Base-by-base conservation (phyloP, 208 protist species). In the Strigomonas culicis region DNA sequence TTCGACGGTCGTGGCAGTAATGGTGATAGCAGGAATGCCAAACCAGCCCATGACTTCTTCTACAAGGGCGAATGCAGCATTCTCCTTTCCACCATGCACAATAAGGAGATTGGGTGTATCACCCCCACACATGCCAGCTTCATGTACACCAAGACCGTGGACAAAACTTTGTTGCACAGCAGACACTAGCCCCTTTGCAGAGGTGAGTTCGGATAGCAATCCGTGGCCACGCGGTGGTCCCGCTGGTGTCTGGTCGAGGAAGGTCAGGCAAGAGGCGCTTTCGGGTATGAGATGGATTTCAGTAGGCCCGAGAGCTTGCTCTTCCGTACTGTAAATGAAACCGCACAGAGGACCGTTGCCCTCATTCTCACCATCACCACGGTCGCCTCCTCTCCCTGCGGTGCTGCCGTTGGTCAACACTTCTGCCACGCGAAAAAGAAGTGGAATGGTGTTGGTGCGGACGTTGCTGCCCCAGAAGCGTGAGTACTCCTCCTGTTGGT, bases 21-120 rank as follows among this genome's bases (percentile, higher is more conserved):
- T 71, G 17, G 80, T 57, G 17, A 86, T 25, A 4, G 51, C 31
- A 0, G 70, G 68, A 13, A 93, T 51, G n/a, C 87, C 83, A 59
- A 75, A 75, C 13, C 52, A 44, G 4, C 49, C 53, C 0, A 85
- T 24, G 1, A 74, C 80, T 19, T 72, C 68, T 57, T 76, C 72
- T 19, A 89, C 73, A 39, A 82, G 80, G 51, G 75, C 79, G 59
- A 66, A 72, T 22, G 74, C 73, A 34, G 77, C 46, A 49, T 93
- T 93, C 51, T 93, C 84, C 53, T 75, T 75, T 17, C 84, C 51
- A 50, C 84, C 87, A 60, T 88, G 83, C 24, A 90, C 72, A 24
- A 93, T 81, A 55, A 93, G 66, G 22, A 89, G 27, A 63, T 70
- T 50, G 72, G 74, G 32, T 0, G 22, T 31, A 8, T 10, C 1